Conservation (phyloP, 257 asterid genomes). For the Datura wrightii region DNA sequence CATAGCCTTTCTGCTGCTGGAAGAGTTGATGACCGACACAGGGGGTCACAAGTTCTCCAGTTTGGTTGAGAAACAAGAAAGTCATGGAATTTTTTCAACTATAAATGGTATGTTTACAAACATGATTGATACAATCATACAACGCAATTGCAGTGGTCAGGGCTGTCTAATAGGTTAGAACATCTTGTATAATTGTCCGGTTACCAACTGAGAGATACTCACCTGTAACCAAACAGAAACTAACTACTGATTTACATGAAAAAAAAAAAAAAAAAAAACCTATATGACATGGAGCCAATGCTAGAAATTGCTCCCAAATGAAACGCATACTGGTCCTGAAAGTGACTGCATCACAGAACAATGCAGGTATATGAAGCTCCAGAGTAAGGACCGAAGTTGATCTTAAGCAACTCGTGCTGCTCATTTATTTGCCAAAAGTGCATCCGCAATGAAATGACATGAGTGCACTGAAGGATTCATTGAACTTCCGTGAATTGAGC, state of each 20-base stretch:
- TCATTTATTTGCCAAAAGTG: slow-evolving; percentile 20
- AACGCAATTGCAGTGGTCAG: slow-evolving; percentile 38
- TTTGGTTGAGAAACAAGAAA: background rate
- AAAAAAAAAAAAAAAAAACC: background rate
- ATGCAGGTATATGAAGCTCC: background rate
- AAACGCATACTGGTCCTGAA: slow-evolving; percentile 6
- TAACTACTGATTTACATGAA: slow-evolving; percentile 51
- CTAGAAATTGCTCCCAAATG: background rate
- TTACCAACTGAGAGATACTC: slow-evolving; percentile 39
- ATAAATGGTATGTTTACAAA: background rate
- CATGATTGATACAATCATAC: slow-evolving; percentile 32
- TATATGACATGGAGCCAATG: slow-evolving; percentile 28
- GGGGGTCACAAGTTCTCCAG: too few species aligned
- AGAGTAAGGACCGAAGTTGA: background rate
- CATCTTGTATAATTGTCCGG: slow-evolving; percentile 35
- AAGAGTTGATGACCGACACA: background rate
- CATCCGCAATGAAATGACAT: background rate
- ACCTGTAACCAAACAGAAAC: slow-evolving; percentile 38
- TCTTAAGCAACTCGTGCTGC: slow-evolving; percentile 16
- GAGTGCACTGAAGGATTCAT: slow-evolving; percentile 9
- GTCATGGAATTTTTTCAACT: slow-evolving; percentile 30
- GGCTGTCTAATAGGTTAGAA: slow-evolving; percentile 44
- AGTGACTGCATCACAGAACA: slow-evolving; percentile 14
- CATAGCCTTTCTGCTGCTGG: background rate
- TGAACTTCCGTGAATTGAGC: slow-evolving; percentile 58